These are phyloP conservation scores for Oidium heveae DNA, from an alignment of 2,329 filamentous ascomycete species.

Conservation along the genomic window DNA sequence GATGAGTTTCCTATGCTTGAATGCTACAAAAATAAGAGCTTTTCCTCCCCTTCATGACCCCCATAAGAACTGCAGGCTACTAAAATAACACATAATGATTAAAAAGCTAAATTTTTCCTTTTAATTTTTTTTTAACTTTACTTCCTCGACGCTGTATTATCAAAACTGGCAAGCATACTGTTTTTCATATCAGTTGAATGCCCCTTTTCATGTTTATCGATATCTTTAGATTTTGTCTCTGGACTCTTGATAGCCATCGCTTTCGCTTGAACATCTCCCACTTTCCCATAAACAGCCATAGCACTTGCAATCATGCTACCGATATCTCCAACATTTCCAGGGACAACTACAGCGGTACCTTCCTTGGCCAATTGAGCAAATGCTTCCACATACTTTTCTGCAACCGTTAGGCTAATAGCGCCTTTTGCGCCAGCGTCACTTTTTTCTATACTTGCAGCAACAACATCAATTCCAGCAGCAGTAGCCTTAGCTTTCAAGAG, in stretches of 20 bases:
- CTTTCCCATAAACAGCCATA: constrained; percentile 84
- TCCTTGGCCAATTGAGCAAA: constrained; percentile 85
- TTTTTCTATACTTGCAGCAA: constrained; percentile 48
- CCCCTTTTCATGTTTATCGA: constrained; percentile 7
- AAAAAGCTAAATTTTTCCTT: too few relatives aligned
- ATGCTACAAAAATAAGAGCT: too few relatives aligned
- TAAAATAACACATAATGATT: too few relatives aligned
- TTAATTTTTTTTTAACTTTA: not conserved
- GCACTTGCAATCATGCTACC: constrained; percentile 91
- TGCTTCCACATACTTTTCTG: constrained; percentile 94
- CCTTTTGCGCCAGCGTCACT: constrained; percentile 55
- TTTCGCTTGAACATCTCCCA: constrained; percentile 55
- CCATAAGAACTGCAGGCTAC: too few relatives aligned
- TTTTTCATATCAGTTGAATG: constrained; percentile 20
- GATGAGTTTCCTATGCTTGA: too few relatives aligned
- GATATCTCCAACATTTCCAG: constrained; percentile 90
- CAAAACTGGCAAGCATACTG: constrained; percentile 23
- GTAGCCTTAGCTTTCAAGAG: constrained; percentile 65
- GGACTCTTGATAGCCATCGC: constrained; percentile 30
- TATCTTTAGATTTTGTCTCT: constrained; percentile 14
- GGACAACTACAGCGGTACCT: constrained; percentile 83
- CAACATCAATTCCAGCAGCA: constrained; percentile 65
- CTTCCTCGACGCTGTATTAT: constrained; percentile 14
- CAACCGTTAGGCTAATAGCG: constrained; percentile 67
- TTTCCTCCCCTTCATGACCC: too few relatives aligned